Percentiles rank a stretch among this genome's conserved stretches.
Evolutionary conservation across 345 rosid genomes (phyloP).

Genomic region (Noccaea caerulescens): DNA sequence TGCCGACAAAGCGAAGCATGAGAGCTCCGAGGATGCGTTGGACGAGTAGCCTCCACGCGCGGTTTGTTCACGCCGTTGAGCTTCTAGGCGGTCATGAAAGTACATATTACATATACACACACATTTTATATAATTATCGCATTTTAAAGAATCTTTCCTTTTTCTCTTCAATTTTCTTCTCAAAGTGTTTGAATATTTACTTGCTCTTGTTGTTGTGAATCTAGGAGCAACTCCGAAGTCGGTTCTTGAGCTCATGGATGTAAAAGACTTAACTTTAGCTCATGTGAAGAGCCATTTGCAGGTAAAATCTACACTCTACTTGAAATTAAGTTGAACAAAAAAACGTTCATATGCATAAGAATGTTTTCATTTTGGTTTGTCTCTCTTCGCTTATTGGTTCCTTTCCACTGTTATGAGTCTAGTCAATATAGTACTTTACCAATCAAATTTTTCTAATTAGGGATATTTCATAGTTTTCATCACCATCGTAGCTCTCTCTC

Average conservation of each 20-base stretch:
- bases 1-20: constrained; percentile 74
- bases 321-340: constrained; percentile 3
- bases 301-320: constrained; percentile 48
- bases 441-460: constrained; percentile 14
- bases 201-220: constrained; percentile 4
- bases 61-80: constrained; percentile 88
- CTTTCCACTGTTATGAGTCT: constrained; percentile 12
- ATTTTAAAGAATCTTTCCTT: neutral
- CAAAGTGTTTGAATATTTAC: constrained; percentile 7
- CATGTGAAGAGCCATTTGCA: constrained; percentile 94
- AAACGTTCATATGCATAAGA: neutral
- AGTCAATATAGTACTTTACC: constrained; percentile 18
- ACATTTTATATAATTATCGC: neutral
- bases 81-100: constrained; percentile 97
- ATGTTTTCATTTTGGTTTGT: constrained; percentile 1
- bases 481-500: constrained; percentile 27
- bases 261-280: constrained; percentile 86
- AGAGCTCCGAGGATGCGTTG: constrained; percentile 94
- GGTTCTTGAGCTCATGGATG: constrained; percentile 90
- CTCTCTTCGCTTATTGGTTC: constrained; percentile 29
- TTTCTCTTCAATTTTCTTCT: neutral
- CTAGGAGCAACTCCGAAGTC: constrained; percentile 96
- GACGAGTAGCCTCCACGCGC: constrained; percentile 87
- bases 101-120: constrained; percentile 30
- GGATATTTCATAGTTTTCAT: constrained; percentile 40